phyloP scores from a whole-genome alignment of 2,329 filamentous ascomycete species.

The Colletotrichum sp. region DNA sequence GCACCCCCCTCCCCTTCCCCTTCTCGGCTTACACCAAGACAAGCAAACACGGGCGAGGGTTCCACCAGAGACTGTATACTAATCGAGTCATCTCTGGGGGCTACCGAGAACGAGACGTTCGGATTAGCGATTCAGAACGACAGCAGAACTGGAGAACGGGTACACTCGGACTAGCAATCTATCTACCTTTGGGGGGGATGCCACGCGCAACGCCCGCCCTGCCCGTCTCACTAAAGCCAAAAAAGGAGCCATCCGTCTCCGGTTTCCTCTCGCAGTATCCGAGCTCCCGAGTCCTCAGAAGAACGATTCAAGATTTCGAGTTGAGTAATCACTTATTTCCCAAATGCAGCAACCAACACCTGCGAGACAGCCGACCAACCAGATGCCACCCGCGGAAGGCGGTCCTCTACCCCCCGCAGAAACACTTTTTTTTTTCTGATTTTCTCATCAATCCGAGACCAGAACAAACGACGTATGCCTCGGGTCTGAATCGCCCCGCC shows the following conservation, averaged over 20 bases:
- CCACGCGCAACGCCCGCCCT: neutral
- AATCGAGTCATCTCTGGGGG: neutral
- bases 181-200: neutral
- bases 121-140: neutral
- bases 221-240: neutral
- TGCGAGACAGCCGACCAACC: neutral
- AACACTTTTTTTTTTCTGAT: neutral
- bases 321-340: neutral
- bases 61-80: neutral
- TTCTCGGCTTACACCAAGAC: neutral
- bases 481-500: neutral
- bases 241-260: neutral
- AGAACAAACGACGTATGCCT: neutral
- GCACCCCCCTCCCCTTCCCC: neutral
- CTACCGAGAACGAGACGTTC: neutral
- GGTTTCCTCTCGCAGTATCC: neutral
- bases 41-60: neutral
- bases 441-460: slow-evolving; percentile 6
- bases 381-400: neutral
- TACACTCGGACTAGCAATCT: neutral
- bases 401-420: neutral
- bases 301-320: neutral
- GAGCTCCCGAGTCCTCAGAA: neutral
- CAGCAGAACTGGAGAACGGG: neutral
- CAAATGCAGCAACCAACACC: neutral